A percentile compares a stretch with the other conserved stretches of the same genome.
Evolutionary conservation across 2,329 filamentous ascomycete species (phyloP).

Genomic region (Diaporthe humulicola): DNA sequence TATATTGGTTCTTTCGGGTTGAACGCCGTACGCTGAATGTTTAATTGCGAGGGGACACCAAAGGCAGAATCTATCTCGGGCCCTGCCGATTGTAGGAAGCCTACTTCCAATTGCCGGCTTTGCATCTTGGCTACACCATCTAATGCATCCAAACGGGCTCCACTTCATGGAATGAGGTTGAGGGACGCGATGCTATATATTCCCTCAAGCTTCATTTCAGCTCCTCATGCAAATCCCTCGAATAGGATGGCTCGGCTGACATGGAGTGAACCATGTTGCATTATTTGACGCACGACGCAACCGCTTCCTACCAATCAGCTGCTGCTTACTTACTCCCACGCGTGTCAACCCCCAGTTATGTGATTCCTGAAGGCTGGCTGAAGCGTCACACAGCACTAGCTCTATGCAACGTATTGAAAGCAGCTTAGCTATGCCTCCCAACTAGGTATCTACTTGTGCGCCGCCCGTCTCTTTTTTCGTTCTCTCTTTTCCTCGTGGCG

Average conservation of each 20-base stretch:
- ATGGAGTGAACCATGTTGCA: neutral
- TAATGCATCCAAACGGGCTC: neutral
- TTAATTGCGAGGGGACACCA: neutral
- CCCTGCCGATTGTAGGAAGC: neutral
- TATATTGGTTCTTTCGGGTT: slow-evolving; percentile 5
- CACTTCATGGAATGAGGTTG: neutral
- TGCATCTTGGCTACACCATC: neutral
- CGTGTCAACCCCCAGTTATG: neutral
- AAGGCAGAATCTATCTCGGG: neutral
- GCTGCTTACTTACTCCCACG: neutral
- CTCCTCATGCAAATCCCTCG: neutral
- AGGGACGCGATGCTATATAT: neutral
- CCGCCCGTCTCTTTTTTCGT: neutral
- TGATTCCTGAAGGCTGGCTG: neutral
- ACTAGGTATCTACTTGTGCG: neutral
- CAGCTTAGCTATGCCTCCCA: neutral
- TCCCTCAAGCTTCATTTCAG: neutral
- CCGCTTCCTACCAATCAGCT: neutral
- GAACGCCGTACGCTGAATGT: neutral
- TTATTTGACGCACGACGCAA: neutral
- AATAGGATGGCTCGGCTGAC: neutral
- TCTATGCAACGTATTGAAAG: neutral
- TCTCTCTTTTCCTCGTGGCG: neutral
- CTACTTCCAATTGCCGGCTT: neutral
- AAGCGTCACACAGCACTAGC: neutral